Base-by-base conservation (phyloP, 257 asterid genomes). In the Dorcoceras hygrometricum region DNA sequence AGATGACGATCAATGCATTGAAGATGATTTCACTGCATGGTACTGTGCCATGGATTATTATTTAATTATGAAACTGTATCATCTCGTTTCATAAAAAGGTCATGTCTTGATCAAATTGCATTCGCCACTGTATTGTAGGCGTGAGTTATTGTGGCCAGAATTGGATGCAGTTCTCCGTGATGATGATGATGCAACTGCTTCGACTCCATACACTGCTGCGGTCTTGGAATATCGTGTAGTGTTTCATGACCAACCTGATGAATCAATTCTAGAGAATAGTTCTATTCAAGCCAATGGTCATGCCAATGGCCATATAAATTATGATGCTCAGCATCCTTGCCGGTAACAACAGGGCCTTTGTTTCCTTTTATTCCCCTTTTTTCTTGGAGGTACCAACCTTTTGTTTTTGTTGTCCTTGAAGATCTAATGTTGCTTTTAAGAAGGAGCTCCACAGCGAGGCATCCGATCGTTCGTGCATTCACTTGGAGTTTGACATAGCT, bases 1-100 rank as follows among this genome's bases (percentile, higher is more conserved):
- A 61, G 99, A 94, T 64, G 99, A 94, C 65, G 99, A 94, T 74
- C 99, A 90, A 66, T 88, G 98, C 86, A 94, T 94, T 73, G 99
- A 94, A 84, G 99, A 94, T 83, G 99, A 94, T 79, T 94, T 90
- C 71, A 5, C 95, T 53, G 86, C 96, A 70, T 94, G 99, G 98
- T 94, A 90, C 57, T 14, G 23, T 26, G 63, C 60, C 58, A 26
- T 14, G 18, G 27, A 34, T 61, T 55, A 27, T 68, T 25, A 23
- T 36, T 65, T 4, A 55, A 26, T 34, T 14, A 56, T 51, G 8
- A n/a, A 28, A 12, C 51, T 18, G 60, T 8, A 56, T 22, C 50
- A 24, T 34, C 36, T 57, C 11, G 31, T 23, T 62, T 59, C 18
- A 6, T 39, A 16, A 46, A 7, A 16, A 25, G 53, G 53, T 36